A percentile compares a stretch with the other conserved stretches of the same genome.
phyloP scores from a whole-genome alignment of 179 eudicot genomes.

The Silene coronaria region DNA sequence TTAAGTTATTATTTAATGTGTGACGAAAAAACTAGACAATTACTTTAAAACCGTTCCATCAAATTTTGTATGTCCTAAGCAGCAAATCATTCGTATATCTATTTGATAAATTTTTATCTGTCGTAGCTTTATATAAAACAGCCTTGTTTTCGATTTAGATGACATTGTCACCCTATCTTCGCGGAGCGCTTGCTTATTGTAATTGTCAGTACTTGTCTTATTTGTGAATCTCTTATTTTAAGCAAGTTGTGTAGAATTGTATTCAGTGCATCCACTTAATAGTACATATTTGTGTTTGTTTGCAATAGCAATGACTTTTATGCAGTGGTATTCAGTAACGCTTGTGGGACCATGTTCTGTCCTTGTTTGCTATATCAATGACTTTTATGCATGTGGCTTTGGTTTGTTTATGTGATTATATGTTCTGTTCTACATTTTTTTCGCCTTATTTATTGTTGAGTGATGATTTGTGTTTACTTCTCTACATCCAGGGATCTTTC shows the following conservation, averaged over 20 bases:
- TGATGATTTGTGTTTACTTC: conserved; percentile 2
- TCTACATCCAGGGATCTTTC: conserved; percentile 66
- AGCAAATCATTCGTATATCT: not conserved
- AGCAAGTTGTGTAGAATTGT: not conserved
- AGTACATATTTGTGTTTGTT: not conserved
- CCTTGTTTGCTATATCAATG: not conserved
- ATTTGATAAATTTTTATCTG: not conserved
- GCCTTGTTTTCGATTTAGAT: not conserved
- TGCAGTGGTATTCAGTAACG: not conserved
- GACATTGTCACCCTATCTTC: not conserved
- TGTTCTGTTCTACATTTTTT: not conserved
- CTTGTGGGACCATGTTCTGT: not conserved
- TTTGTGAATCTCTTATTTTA: not conserved
- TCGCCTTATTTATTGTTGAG: not conserved
- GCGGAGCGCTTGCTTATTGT: not conserved
- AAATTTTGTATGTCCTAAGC: not conserved
- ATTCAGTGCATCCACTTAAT: not conserved
- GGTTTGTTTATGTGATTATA: not conserved
- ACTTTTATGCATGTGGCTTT: not conserved
- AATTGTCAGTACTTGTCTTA: not conserved
- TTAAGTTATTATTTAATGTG: too few species aligned
- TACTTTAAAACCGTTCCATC: too few species aligned
- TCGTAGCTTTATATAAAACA: not conserved
- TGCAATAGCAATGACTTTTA: not conserved
- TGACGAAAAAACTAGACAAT: too few species aligned